Conservation (phyloP, 331 rosid species). For the Malus hybrid region DNA sequence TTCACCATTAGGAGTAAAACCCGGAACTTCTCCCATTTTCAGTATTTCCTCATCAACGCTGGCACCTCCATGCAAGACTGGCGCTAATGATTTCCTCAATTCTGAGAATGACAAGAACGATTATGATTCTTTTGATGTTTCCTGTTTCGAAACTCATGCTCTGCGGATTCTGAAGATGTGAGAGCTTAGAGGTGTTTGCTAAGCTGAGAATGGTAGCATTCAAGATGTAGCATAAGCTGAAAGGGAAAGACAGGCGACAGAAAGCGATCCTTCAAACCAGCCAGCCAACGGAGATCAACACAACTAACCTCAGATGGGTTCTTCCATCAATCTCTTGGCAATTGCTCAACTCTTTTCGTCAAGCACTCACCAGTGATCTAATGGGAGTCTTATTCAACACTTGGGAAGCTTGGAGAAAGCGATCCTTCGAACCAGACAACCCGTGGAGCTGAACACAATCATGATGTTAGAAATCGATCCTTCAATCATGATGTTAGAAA, state of each 20-base stretch:
- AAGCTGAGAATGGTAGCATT: not conserved
- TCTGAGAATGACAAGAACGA: constrained; percentile 88
- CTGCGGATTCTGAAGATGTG: constrained; percentile 36
- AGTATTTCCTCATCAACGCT: constrained; percentile 50
- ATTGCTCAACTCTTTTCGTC: not conserved
- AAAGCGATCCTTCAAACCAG: not conserved
- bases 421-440: too few relatives aligned
- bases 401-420: too few relatives aligned
- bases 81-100: constrained; percentile 87
- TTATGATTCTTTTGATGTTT: constrained; percentile 72
- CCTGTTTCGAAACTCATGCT: constrained; percentile 65
- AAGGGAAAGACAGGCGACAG: not conserved
- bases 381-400: not conserved
- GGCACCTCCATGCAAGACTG: constrained; percentile 59
- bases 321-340: not conserved
- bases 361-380: not conserved
- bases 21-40: constrained; percentile 60
- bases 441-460: too few relatives aligned
- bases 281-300: not conserved
- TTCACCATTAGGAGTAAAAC: constrained; percentile 59
- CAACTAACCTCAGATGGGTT: not conserved
- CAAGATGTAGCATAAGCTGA: too few relatives aligned
- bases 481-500: too few relatives aligned
- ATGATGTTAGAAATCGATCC: too few relatives aligned
- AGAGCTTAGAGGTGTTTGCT: not conserved